phyloP scores from a whole-genome alignment of 306 rosid genomes.

The Acacia acuminata region DNA sequence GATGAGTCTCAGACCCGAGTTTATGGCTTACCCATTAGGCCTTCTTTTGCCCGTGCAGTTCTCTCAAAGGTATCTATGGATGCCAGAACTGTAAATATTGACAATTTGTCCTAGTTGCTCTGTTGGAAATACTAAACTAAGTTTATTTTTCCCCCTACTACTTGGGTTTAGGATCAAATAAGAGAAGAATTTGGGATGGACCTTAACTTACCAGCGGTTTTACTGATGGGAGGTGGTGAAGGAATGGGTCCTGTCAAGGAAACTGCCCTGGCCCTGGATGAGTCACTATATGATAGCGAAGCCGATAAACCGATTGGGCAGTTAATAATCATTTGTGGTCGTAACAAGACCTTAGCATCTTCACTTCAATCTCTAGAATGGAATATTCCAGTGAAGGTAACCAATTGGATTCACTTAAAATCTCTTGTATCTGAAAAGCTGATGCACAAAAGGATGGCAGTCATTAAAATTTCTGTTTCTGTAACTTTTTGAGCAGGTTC shows the following conservation, averaged over 20 bases:
- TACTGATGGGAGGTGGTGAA: conserved; percentile 82
- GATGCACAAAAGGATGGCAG: conserved; percentile 12
- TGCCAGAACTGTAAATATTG: neutral
- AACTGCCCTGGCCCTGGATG: conserved; percentile 65
- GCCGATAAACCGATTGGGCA: conserved; percentile 78
- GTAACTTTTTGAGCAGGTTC: conserved; percentile 48
- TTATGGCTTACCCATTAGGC: conserved; percentile 71
- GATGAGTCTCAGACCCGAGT: conserved; percentile 57
- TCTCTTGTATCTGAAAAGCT: neutral
- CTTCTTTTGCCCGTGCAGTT: conserved; percentile 64
- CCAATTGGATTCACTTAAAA: conserved; percentile 27
- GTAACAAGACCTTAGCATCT: conserved; percentile 64
- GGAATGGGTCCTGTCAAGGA: conserved; percentile 84
- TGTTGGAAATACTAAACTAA: neutral
- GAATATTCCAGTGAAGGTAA: conserved; percentile 87
- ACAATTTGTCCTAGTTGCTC: neutral
- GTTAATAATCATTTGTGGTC: conserved; percentile 79
- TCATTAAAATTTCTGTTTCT: conserved; percentile 22
- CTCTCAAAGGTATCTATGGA: conserved; percentile 42
- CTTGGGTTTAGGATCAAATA: conserved; percentile 45
- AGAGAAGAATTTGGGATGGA: conserved; percentile 71
- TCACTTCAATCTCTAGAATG: conserved; percentile 68
- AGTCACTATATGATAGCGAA: conserved; percentile 52
- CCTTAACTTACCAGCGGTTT: conserved; percentile 60
- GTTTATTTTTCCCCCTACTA: neutral